Evolutionary conservation across 805 yeast genomes (phyloP), one percentile per base, ranked within the genome.

Genomic region (Zygotorulaspora florentina): DNA sequence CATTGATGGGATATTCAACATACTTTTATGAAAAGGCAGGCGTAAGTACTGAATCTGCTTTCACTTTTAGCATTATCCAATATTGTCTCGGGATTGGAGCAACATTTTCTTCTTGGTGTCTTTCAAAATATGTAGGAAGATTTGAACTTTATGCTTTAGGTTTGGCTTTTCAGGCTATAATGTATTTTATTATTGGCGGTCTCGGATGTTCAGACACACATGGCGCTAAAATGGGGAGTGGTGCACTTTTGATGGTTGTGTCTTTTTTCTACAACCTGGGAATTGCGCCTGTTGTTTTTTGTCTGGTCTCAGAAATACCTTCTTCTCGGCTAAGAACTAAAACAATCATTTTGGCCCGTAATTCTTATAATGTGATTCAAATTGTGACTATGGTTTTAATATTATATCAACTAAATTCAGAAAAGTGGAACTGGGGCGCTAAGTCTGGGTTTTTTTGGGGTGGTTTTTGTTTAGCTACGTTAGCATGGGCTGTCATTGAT

Each of bases 341-440:
- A 54, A 63, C 76, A 0, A 62, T 73, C 30, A 70, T 70, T 12
- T 43, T 74, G 25, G 72, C 76, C 1, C 69, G 75, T 43, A 61
- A 67, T 34, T 55, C 60, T 28, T 64, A 68, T 39, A 62, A 67
- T 39, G 34, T 69, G 23, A 59, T 52, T 15, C 57, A 62, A 17
- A 62, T 75, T 41, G 65, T 72, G 35, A 58, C 63, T 37, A 54
- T 58, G 16, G 49, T 65, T 62, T 69, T 61, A 65, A 72, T 54
- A 53, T 82, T 81, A n/a, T 75, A 74, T 52, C 67, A 76, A 72
- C 64, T 77, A 54, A 77, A 75, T 51, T 73, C 78, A 1, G 60
- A 60, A 16, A 65, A 66, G 28, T 76, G 74, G 47, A 68, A 77
- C 51, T 63, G 72, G 71, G 70, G 72, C 29, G 76, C 75, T n/a